Conservation (phyloP, 2,329 filamentous ascomycete species). For the Colletotrichum zoysiae region DNA sequence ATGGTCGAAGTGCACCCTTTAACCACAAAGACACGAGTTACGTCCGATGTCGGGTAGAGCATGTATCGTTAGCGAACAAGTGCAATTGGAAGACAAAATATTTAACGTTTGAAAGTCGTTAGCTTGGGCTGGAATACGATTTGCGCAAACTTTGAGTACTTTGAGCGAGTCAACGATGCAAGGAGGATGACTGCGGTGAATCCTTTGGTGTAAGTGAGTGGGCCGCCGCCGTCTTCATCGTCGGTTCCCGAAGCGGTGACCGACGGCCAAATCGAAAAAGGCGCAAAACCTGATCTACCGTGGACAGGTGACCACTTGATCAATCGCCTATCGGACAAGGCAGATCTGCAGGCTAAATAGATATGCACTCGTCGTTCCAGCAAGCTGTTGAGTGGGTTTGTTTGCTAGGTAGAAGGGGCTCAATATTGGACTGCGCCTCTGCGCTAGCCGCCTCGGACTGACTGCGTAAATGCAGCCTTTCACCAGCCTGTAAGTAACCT, state of each 20-base stretch:
- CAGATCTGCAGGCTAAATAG: slow-evolving; percentile 18
- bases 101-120: slow-evolving; percentile 3
- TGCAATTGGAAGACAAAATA: background rate
- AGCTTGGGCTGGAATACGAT: background rate
- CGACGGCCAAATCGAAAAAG: slow-evolving; percentile 14
- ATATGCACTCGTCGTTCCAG: background rate
- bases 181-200: background rate
- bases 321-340: slow-evolving; percentile 8
- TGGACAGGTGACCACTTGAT: slow-evolving; percentile 4
- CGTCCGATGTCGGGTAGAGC: background rate
- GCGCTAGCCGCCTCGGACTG: slow-evolving; percentile 11
- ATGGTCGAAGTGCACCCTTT: background rate
- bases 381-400: background rate
- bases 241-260: slow-evolving; percentile 26
- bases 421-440: slow-evolving; percentile 33
- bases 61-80: slow-evolving; percentile 20
- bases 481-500: too few relatives aligned
- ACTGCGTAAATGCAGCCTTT: background rate
- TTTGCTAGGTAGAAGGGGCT: slow-evolving; percentile 1
- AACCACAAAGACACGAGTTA: slow-evolving; percentile 21
- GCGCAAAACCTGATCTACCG: background rate
- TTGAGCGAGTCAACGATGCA: background rate
- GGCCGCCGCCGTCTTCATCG: background rate
- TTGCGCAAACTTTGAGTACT: background rate
- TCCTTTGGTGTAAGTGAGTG: background rate